These are phyloP conservation scores for Ophiostoma quercus DNA, from an alignment of 2,329 filamentous ascomycete species.

Conservation along the genomic window DNA sequence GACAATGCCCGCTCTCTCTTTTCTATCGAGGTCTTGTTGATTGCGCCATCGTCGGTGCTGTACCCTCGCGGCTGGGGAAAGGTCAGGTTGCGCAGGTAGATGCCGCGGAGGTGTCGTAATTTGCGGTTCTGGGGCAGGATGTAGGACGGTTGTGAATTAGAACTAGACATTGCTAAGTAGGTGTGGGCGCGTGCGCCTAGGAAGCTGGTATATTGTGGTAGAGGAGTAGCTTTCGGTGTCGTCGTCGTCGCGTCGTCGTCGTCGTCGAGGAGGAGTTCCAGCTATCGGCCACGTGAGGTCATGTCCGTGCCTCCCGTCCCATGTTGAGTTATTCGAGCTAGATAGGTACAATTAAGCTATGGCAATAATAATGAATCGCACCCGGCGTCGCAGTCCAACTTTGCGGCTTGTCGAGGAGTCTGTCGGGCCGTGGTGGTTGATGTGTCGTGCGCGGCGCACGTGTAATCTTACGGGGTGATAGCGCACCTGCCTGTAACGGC, in stretches of 20 bases:
- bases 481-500: not conserved
- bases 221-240: not conserved
- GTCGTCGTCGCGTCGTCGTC: slow-evolving; percentile 7
- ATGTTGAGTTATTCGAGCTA: not conserved
- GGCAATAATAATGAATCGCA: not conserved
- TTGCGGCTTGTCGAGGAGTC: not conserved
- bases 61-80: slow-evolving; percentile 53
- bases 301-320: slow-evolving; percentile 6
- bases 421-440: not conserved
- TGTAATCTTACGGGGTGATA: slow-evolving; percentile 5
- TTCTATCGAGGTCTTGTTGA: slow-evolving; percentile 49
- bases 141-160: slow-evolving; percentile 41
- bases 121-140: slow-evolving; percentile 73
- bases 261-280: not conserved
- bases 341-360: not conserved
- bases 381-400: not conserved
- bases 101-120: slow-evolving; percentile 78
- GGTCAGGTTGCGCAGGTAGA: slow-evolving; percentile 80
- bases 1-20: slow-evolving; percentile 60
- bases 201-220: not conserved
- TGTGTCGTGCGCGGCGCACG: not conserved
- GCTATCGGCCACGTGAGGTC: not conserved
- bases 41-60: slow-evolving; percentile 62
- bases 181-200: not conserved
- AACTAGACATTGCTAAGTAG: slow-evolving; percentile 27